Evolutionary conservation across 2,329 filamentous ascomycete genomes (phyloP).

Genomic region (Epichloe coenophiala): DNA sequence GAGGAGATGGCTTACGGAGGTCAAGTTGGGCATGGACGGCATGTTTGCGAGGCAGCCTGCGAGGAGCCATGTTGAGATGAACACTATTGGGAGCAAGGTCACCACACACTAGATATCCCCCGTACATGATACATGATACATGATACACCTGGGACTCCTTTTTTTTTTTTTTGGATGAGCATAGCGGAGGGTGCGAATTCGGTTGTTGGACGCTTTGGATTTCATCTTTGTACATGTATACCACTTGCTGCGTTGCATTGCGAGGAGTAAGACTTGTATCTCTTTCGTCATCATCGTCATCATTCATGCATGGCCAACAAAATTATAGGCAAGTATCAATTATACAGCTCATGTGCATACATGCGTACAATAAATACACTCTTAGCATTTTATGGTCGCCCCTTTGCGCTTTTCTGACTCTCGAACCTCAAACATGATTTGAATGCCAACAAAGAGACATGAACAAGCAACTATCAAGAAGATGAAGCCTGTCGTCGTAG

Average conservation of each 20-base stretch:
- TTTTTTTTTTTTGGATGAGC: too few relatives aligned
- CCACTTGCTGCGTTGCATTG: too few relatives aligned
- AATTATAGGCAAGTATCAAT: background rate
- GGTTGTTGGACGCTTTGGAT: too few relatives aligned
- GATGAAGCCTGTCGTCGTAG: slow-evolving; percentile 38
- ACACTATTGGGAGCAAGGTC: background rate
- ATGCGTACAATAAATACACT: background rate
- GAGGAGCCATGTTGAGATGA: slow-evolving; percentile 16
- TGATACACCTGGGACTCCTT: too few relatives aligned
- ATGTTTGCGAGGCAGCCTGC: slow-evolving; percentile 22
- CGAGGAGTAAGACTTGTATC: too few relatives aligned
- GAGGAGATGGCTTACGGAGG: slow-evolving; percentile 35
- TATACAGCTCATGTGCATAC: background rate
- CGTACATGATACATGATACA: too few relatives aligned
- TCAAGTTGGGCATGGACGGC: slow-evolving; percentile 28
- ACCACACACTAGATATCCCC: too few relatives aligned
- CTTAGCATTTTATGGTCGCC: slow-evolving; percentile 61
- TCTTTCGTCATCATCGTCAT: too few relatives aligned
- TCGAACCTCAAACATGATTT: slow-evolving; percentile 93
- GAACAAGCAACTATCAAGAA: slow-evolving; percentile 61
- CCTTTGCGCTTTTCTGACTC: slow-evolving; percentile 74
- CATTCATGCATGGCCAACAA: background rate
- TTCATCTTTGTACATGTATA: too few relatives aligned
- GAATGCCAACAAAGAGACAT: slow-evolving; percentile 71
- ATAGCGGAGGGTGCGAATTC: too few relatives aligned